A percentile compares a stretch with the other conserved stretches of the same genome.
Evolutionary conservation across 345 rosid genomes (phyloP).

Genomic region (Sisymbrium altissimum): DNA sequence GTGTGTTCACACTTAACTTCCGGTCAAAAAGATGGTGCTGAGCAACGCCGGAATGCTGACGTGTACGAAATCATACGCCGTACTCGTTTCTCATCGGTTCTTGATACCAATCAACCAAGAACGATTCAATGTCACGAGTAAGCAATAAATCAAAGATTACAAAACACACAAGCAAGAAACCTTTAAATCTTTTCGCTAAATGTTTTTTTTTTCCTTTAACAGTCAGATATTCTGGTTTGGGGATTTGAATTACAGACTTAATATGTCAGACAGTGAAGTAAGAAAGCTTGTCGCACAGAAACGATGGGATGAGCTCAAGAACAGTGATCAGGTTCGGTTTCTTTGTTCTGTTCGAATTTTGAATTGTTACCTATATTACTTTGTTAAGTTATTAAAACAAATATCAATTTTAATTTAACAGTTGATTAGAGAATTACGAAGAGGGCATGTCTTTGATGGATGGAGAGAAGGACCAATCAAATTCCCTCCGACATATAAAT

Average conservation of each 20-base stretch:
- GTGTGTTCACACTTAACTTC: conserved; percentile 98
- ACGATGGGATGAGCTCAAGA: conserved; percentile 75
- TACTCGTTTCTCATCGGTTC: conserved; percentile 68
- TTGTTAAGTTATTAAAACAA: background rate
- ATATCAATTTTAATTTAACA: conserved; percentile 24
- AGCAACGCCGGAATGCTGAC: conserved; percentile 84
- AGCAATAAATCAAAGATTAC: conserved; percentile 24
- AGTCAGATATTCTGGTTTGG: conserved; percentile 98
- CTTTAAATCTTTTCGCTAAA: background rate
- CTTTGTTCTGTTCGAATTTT: background rate
- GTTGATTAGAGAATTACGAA: conserved; percentile 68
- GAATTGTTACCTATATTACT: background rate
- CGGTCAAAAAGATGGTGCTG: conserved; percentile 93
- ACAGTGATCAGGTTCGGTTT: conserved; percentile 71
- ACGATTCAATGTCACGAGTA: conserved; percentile 94
- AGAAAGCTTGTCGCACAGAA: conserved; percentile 70
- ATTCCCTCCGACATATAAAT: conserved; percentile 95
- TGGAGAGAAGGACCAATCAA: conserved; percentile 85
- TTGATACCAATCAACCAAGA: conserved; percentile 67
- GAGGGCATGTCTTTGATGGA: conserved; percentile 82
- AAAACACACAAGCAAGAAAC: background rate
- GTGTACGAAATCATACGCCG: conserved; percentile 79
- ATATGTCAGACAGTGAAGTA: conserved; percentile 66
- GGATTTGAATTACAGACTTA: conserved; percentile 90
- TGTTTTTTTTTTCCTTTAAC: conserved; percentile 16